phyloP scores from a whole-genome alignment of 2,329 filamentous ascomycete genomes.

The Venturia effusa region DNA sequence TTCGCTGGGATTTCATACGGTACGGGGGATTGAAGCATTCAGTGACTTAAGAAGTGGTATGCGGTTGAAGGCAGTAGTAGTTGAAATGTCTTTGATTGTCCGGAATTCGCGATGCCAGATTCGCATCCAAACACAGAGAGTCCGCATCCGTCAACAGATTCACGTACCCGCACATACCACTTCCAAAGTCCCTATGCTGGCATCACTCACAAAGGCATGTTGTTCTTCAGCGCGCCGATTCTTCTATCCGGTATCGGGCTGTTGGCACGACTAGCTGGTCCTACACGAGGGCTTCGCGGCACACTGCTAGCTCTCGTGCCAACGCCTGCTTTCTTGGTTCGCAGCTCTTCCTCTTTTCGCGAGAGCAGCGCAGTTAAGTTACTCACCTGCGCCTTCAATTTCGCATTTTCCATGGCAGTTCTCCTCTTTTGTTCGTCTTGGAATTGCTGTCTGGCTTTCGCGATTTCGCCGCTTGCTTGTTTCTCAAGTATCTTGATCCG shows the following conservation, averaged over 20 bases:
- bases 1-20: not conserved
- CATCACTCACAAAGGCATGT: slow-evolving; percentile 8
- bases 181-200: slow-evolving; percentile 5
- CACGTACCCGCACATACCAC: slow-evolving; percentile 11
- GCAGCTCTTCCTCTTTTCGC: slow-evolving; percentile 25
- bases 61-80: slow-evolving; percentile 5
- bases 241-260: slow-evolving; percentile 12
- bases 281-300: slow-evolving; percentile 21
- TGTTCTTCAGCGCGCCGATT: slow-evolving; percentile 11
- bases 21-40: not conserved
- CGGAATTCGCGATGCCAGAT: slow-evolving; percentile 6
- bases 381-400: slow-evolving; percentile 16
- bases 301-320: slow-evolving; percentile 26
- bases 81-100: slow-evolving; percentile 9
- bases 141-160: not conserved
- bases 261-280: slow-evolving; percentile 17
- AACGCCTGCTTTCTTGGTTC: slow-evolving; percentile 21
- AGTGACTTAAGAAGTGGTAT: slow-evolving; percentile 6
- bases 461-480: slow-evolving; percentile 10
- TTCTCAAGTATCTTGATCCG: not conserved
- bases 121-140: slow-evolving; percentile 4
- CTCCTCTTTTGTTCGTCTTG: slow-evolving; percentile 7
- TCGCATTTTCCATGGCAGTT: not conserved
- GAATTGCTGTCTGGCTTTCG: slow-evolving; percentile 2
- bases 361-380: slow-evolving; percentile 20